Evolutionary conservation across 805 yeast species (phyloP).

Genomic region (Saturnispora zaruensis): DNA sequence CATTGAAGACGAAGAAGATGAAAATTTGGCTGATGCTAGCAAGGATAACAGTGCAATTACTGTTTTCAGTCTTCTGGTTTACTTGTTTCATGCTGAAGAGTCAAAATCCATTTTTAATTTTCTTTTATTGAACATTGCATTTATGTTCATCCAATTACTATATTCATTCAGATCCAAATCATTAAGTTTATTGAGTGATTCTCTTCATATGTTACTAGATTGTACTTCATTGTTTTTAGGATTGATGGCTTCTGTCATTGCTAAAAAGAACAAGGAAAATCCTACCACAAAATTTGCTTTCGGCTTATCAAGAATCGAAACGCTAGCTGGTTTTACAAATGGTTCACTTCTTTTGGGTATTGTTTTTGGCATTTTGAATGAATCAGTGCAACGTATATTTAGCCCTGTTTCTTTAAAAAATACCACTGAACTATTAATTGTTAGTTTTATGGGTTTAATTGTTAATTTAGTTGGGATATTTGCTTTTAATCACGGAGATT

Average conservation of each 20-base stretch:
- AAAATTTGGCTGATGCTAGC: not conserved
- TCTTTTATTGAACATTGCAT: conserved; percentile 73
- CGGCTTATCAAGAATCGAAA: conserved; percentile 78
- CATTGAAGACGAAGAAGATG: not conserved
- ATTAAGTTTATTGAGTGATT: conserved; percentile 82
- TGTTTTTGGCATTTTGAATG: conserved; percentile 78
- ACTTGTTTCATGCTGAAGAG: conserved; percentile 46
- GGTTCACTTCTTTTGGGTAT: conserved; percentile 84
- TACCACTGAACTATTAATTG: conserved; percentile 78
- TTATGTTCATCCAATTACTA: conserved; percentile 88
- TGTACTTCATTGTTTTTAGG: conserved; percentile 89
- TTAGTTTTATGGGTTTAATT: conserved; percentile 72
- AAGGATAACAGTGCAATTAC: conserved; percentile 8
- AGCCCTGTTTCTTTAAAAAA: conserved; percentile 71
- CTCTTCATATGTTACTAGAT: conserved; percentile 93
- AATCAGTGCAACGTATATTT: conserved; percentile 73
- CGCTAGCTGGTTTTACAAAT: conserved; percentile 91
- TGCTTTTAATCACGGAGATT: conserved; percentile 67
- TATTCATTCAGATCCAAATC: conserved; percentile 92
- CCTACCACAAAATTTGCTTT: conserved; percentile 55
- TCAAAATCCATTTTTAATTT: conserved; percentile 87
- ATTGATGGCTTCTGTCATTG: conserved; percentile 62
- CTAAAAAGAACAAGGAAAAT: conserved; percentile 23
- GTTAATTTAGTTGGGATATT: conserved; percentile 90
- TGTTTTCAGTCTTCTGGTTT: conserved; percentile 21